Conservation (phyloP, 192 early-diverging fungal genomes). For the Coemansia sp. region DNA sequence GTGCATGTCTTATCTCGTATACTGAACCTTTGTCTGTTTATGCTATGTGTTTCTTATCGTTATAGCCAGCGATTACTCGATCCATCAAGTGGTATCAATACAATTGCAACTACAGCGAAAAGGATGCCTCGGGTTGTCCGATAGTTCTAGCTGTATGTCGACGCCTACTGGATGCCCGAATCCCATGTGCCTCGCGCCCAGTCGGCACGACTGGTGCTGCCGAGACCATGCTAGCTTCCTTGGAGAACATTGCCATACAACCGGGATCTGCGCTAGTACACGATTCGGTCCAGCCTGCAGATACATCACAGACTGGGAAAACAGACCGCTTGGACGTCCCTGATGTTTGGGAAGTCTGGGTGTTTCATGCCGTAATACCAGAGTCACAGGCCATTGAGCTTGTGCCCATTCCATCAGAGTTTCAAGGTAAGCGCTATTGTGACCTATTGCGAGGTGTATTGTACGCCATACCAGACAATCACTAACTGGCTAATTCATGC, state of each 20-base stretch:
- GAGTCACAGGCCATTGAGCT: slow-evolving; percentile 10
- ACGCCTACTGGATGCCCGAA: slow-evolving; percentile 34
- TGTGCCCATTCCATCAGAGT: slow-evolving; percentile 27
- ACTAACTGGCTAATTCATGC: slow-evolving; percentile 3
- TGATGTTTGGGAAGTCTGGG: slow-evolving; percentile 45
- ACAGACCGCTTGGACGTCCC: slow-evolving; percentile 8
- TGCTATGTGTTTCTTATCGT: slow-evolving; percentile 4
- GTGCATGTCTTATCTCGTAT: neutral
- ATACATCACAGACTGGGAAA: neutral
- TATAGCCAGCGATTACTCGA: slow-evolving; percentile 29
- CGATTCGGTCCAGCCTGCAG: neutral
- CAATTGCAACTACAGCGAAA: slow-evolving; percentile 19
- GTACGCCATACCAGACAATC: neutral
- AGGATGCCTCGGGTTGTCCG: neutral
- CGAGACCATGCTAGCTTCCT: neutral
- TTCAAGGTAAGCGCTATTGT: slow-evolving; percentile 27
- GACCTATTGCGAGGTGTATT: neutral
- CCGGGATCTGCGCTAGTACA: neutral
- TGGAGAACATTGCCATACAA: neutral
- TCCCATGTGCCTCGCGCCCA: slow-evolving; percentile 50
- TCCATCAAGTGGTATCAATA: slow-evolving; percentile 51
- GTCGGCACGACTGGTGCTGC: slow-evolving; percentile 14
- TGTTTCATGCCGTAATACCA: slow-evolving; percentile 26
- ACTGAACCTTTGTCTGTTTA: neutral
- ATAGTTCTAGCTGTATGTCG: slow-evolving; percentile 36